Base-by-base conservation (phyloP, 202 grass and related monocot species). In the Bolboschoenoplectus hybrid region DNA sequence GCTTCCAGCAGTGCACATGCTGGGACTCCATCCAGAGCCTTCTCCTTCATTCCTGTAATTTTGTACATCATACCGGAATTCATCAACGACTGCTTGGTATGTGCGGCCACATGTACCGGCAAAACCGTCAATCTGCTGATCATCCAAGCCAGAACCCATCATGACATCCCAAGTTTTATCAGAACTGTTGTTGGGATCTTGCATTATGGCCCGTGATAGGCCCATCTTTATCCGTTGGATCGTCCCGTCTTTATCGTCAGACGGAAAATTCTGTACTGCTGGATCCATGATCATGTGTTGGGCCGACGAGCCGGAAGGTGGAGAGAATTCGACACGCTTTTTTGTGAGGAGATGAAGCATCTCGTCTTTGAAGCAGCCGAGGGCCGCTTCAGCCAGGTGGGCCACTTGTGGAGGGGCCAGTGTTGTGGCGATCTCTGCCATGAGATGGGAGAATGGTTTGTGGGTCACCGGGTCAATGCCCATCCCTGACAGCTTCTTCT, bases 351-450 rank as follows among this genome's bases (percentile, higher is more conserved):
- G 93, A 84, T 95, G 93, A 71, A 98, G 93, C 96, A 95, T 95
- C 93, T 98, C 96, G 74, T 98, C 96, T 89, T 98, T 98, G 90
- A 98, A 98, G 88, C 93, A 98, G 0, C 96, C 96, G 0, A 98
- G 91, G 43, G 96, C 96, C 26, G 96, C 96, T 91, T 98, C 96
- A 0, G 96, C 90, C 32, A 95, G 90, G 86, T 98, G 93, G 12
- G 91, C 86, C 13, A 98, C 93, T 87, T 98, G 96, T 14, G 91
- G 96, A 17, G 96, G 96, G 7, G 88, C 91, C 5, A 98, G 89
- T 49, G 96, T 94, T 47, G 93, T 98, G 67, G 96, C 96, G 52
- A 98, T 98, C 87, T 98, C 96, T 46, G 91, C 89, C 91, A 98
- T 98, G 89, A 98, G 96, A 80, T 98, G 96, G 1, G 93, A 98